These are phyloP conservation scores for Danielia reshetovae DNA, from an alignment of 805 yeast species.

Conservation along the genomic window DNA sequence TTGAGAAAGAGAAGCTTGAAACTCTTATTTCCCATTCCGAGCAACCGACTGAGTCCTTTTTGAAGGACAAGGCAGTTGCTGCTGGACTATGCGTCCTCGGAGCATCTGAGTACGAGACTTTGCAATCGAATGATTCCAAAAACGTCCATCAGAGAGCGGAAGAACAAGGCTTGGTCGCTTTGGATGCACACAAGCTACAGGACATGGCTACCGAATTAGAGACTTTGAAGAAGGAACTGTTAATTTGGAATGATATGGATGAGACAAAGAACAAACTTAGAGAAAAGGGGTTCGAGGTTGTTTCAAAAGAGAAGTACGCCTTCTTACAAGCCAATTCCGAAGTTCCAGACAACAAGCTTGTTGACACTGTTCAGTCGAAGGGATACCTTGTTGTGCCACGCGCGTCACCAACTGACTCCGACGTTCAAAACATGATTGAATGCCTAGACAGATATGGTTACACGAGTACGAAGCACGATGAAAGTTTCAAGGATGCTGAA, in stretches of 20 bases:
- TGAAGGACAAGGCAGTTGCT: slow-evolving; percentile 2
- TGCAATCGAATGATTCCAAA: slow-evolving; percentile 3
- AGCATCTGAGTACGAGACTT: background rate
- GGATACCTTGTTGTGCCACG: slow-evolving; percentile 3
- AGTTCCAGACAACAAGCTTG: slow-evolving; percentile 1
- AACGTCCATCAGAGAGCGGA: background rate
- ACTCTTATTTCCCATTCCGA: slow-evolving; percentile 2
- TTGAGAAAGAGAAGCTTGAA: slow-evolving; percentile 4
- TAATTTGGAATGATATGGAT: slow-evolving; percentile 2
- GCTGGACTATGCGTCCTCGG: slow-evolving; percentile 1
- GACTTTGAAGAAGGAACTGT: background rate
- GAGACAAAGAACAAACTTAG: slow-evolving; percentile 3
- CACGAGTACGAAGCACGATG: background rate
- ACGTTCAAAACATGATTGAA: slow-evolving; percentile 2
- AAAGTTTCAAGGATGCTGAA: slow-evolving; percentile 5
- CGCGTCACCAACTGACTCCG: background rate
- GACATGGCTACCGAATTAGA: slow-evolving; percentile 4
- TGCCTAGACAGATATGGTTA: slow-evolving; percentile 7
- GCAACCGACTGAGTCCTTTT: slow-evolving; percentile 2
- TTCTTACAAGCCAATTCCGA: slow-evolving; percentile 1
- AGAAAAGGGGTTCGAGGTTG: slow-evolving; percentile 7
- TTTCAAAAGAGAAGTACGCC: slow-evolving; percentile 4
- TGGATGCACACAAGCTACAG: too few relatives aligned
- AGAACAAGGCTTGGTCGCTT: background rate
- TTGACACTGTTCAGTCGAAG: slow-evolving; percentile 1